Conservation (phyloP, 2,329 filamentous ascomycete species). For the Cercospora nicotianae region DNA sequence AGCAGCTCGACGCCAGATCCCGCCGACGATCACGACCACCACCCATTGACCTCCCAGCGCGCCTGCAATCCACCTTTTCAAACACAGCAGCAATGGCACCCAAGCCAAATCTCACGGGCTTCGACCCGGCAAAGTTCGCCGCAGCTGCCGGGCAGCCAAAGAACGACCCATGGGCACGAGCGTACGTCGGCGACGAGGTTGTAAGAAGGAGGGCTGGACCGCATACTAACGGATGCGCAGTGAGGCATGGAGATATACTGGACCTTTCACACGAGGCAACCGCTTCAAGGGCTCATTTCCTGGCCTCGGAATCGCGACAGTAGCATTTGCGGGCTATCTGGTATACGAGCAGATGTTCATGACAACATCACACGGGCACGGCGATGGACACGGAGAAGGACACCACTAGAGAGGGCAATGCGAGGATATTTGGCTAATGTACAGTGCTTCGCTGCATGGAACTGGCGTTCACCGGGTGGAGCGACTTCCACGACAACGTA, state of each 20-base stretch:
- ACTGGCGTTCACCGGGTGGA: slow-evolving; percentile 16
- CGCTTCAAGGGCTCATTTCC: slow-evolving; percentile 85
- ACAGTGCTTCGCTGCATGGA: slow-evolving; percentile 18
- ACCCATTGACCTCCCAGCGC: slow-evolving; percentile 3
- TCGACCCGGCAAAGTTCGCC: slow-evolving; percentile 80
- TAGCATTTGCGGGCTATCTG: slow-evolving; percentile 88
- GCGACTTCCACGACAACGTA: background rate
- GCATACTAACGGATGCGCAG: slow-evolving; percentile 50
- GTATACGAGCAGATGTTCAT: slow-evolving; percentile 86
- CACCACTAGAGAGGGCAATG: slow-evolving; percentile 25
- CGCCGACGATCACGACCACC: background rate
- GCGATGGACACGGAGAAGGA: slow-evolving; percentile 27
- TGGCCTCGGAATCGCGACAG: slow-evolving; percentile 86
- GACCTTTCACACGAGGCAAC: slow-evolving; percentile 83
- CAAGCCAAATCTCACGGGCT: slow-evolving; percentile 79
- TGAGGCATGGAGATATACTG: slow-evolving; percentile 92
- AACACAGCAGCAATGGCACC: slow-evolving; percentile 49
- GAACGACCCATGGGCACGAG: slow-evolving; percentile 63
- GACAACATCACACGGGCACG: slow-evolving; percentile 19
- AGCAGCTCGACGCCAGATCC: slow-evolving; percentile 8
- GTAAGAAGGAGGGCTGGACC: background rate
- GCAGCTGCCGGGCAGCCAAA: slow-evolving; percentile 64
- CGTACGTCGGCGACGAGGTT: slow-evolving; percentile 47
- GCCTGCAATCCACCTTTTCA: background rate
- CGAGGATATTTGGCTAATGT: slow-evolving; percentile 14